Evolutionary conservation across 768 basidiomycete species (phyloP), one percentile per base, ranked within the genome.

Genomic region (Leccinum ochraceum): DNA sequence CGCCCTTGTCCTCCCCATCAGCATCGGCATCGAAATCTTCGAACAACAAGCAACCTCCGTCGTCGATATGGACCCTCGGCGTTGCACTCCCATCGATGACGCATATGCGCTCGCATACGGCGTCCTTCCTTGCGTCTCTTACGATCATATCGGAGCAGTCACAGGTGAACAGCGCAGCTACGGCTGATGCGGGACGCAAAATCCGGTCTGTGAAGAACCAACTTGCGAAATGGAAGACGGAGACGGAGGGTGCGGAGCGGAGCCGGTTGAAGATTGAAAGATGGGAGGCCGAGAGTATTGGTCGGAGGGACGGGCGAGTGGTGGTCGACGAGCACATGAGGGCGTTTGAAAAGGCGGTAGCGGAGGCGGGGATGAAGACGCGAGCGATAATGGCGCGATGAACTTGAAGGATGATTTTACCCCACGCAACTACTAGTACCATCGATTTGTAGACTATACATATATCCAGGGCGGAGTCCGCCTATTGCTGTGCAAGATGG

Each of bases 141-240:
- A 82, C 86, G 3, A 83, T 86, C 36, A 85, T 94, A 64, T 92
- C 89, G 26, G 93, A 95, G 67, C 90, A 94, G 61, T 89, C 92
- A 14, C 93, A 95, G 71, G 91, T 94, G 54, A 92, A 93, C 67
- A 86, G 88, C 10, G 94, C 90, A 1, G 89, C 88, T 4, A 88
- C 90, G 10, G 86, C 92, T 1, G 93, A 95, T 59, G 89, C 92
- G 0, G 92, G 91, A 51, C 83, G 93, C 42, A 93, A 91, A 75
- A 86, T 95, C 46, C 88, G 93, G 53, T 89, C 90, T 14, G 75
- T 94, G 62, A 92, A 90, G 77, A 93, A 94, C 67, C 90, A 89
- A 65, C 75, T 94, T 32, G 88, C 87, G 6, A 89, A 85, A 22
- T 91, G 90, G 88, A 82, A 87, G 57, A 80, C 83, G 34, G 92